Base-by-base conservation (phyloP, 176 grass and related monocot genomes). In the Panicum miliaceum region DNA sequence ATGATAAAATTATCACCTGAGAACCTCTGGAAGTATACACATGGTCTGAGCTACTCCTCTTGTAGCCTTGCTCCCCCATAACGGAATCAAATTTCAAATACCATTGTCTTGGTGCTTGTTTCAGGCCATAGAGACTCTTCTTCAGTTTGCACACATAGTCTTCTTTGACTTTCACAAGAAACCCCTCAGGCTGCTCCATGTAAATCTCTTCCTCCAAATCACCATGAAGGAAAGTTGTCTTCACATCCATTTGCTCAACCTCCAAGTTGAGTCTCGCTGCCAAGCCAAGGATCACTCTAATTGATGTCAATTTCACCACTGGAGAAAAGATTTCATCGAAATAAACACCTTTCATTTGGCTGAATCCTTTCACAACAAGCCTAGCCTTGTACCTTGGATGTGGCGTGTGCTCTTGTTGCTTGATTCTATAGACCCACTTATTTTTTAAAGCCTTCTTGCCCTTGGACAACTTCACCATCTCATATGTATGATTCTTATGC, bases 161-260 rank as follows among this genome's bases (percentile, higher is more conserved):
- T n/a, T n/a, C n/a, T n/a, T n/a, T n/a, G n/a, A n/a, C n/a, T n/a
- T n/a, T n/a, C n/a, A n/a, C n/a, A n/a, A n/a, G n/a, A n/a, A n/a
- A n/a, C n/a, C n/a, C n/a, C n/a, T n/a, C n/a, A n/a, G n/a, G n/a
- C n/a, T n/a, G n/a, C n/a, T n/a, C n/a, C n/a, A n/a, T n/a, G n/a
- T n/a, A n/a, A n/a, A n/a, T n/a, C n/a, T n/a, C n/a, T n/a, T n/a
- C n/a, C n/a, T n/a, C n/a, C n/a, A 84, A 26, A 20, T 38, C 57
- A 35, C 70, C 23, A 75, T 84, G 54, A 19, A 84, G 57, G 2
- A 75, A 84, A 1, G 40, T 0, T 36, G 41, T 73, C 42, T 75
- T 84, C 69, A 84, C 43, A 84, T 84, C 71, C 12, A 76, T 48
- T 8, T 53, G 70, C 13, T 74, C 27, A 50, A 84, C 22, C 32